Conservation (phyloP, 2,329 filamentous ascomycete species). For the Aspergillus candidus region DNA sequence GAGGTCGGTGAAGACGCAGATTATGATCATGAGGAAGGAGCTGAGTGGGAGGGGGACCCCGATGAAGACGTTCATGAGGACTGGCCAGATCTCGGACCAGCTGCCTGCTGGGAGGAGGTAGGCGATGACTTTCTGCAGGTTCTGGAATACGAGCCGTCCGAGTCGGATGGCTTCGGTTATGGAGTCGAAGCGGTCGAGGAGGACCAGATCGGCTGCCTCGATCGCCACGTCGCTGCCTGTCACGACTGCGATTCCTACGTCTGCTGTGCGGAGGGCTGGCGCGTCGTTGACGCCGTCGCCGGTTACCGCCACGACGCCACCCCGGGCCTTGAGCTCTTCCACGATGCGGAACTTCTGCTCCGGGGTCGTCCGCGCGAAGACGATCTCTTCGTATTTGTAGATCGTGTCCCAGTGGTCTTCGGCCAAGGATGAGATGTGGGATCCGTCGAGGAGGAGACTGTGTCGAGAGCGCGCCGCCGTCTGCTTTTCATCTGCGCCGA, state of each 20-base stretch:
- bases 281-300: constrained; percentile 35
- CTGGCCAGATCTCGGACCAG: constrained; percentile 55
- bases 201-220: constrained; percentile 35
- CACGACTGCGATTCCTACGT: constrained; percentile 31
- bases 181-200: constrained; percentile 31
- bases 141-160: constrained; percentile 31
- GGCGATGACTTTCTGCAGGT: constrained; percentile 34
- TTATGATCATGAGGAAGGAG: constrained; percentile 54
- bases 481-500: constrained; percentile 31
- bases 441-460: constrained; percentile 60
- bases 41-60: constrained; percentile 48
- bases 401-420: constrained; percentile 64
- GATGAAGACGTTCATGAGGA: constrained; percentile 52
- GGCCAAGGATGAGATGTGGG: constrained; percentile 60
- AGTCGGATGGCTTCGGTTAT: constrained; percentile 30
- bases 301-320: constrained; percentile 38
- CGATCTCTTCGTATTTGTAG: constrained; percentile 48
- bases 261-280: constrained; percentile 28
- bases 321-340: constrained; percentile 33
- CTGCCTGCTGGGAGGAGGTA: constrained; percentile 48
- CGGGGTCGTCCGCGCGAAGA: constrained; percentile 40
- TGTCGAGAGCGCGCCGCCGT: constrained; percentile 24
- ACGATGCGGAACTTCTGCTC: constrained; percentile 42
- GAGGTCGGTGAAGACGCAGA: constrained; percentile 52
- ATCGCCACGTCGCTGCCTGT: constrained; percentile 38